Base-by-base conservation (phyloP, 2,329 filamentous ascomycete species). In the Cryoendolithus antarcticus region DNA sequence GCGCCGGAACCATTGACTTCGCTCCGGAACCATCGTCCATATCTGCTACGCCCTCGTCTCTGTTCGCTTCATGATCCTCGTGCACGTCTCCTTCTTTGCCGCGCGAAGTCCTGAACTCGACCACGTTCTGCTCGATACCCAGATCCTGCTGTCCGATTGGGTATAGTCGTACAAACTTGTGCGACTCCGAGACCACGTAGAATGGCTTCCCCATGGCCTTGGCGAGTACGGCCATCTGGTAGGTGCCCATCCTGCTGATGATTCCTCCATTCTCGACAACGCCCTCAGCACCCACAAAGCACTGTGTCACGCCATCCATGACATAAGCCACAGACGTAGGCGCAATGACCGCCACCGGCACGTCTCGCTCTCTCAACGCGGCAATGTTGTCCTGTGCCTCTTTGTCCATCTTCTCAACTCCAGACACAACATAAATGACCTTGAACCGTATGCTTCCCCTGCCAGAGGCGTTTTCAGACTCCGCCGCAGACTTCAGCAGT, bases 191-290 rank as follows among this genome's bases (percentile, higher is more conserved):
- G 4, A 91, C 86, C 11, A 94, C 86, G 55, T 93, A 94, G 51
- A 96, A 85, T 0, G 82, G 82, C 46, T 84, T 79, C 30, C 79
- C 75, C 44, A 74, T 72, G 9, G 73, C 73, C 52, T 80, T 79
- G 4, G 88, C 86, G 38, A 95, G 66, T 50, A 86, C 67, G 2
- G 85, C 88, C 50, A 96, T 80, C 65, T 94, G 86, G 51, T 84
- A 89, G 4, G 77, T 80, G 19, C 89, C 89, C 63, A 96, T 74
- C 35, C 88, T 71, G 15, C 83, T 89, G 49, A 98, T 84, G 50
- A 96, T 82, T 30, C 89, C 89, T 36, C 91, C 91, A 56, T 94
- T 93, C 56, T 93, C 85, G 12, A 93, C 85, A 10, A 96, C 86
- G 31, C 86, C 88, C 61, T 96, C 89, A 1, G 76, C 64, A 33